Evolutionary conservation across 1,284 basidiomycete species (phyloP), one percentile per base, ranked within the genome.

Genomic region (Naganishia sp.): DNA sequence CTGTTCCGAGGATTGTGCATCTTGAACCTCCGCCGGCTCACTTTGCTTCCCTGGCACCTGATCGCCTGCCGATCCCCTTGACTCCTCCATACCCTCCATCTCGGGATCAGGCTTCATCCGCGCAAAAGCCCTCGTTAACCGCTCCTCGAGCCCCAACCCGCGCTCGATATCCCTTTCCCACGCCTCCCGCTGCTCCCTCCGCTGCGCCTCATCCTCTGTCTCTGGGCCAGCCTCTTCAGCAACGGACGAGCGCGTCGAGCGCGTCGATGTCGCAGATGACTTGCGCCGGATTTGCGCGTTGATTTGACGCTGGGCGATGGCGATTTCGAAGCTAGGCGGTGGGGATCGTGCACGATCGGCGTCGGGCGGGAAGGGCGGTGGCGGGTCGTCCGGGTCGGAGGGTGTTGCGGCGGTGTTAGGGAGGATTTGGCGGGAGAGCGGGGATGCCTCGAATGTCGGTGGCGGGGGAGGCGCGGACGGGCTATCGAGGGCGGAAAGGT

Each of bases 301-400:
- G 36, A 33, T 39, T 7, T 33, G 56, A 3, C 45, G 16, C 28
- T 45, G 55, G 11, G 48, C 33, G 55, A 54, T 25, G 21, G 59
- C 65, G 5, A 55, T 43, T 21, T 61, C 59, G 53, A 66, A 66
- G 7, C 52, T 48, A 15, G 65, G 65, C 13, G 65, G 65, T 4
- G 65, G 65, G 4, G 50, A 55, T 4, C 65, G 44, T 43, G 57
- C 42, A 11, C 56, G 33, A 13, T 36, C n/a, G 18, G 60, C 65
- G 11, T 39, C 18, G 7, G 55, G 45, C 6, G 65, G 65, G 52
- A 63, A 66, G 6, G 65, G 65, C 15, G 65, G 65, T n/a, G 65
- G 65, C 33, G 65, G 52, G 15, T 60, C 57, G 43, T 63, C 46
- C 3, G 50, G 52, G 13, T 54, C 45, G 28, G 25, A 23, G 23